Base-by-base conservation (phyloP, 192 early-diverging fungal genomes). In the Backusella australiensis region DNA sequence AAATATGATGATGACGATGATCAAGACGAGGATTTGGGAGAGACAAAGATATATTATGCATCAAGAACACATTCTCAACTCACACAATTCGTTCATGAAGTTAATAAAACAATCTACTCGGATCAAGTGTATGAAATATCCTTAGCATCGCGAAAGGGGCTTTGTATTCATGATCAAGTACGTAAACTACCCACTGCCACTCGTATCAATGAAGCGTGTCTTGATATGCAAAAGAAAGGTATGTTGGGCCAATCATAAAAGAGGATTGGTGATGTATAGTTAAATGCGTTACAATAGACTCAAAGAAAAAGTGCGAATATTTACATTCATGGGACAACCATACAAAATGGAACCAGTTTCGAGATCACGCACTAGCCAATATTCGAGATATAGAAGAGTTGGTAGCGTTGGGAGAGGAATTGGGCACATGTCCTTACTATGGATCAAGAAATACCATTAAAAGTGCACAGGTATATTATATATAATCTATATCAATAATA, bases 1-100 rank as follows among this genome's bases (percentile, higher is more conserved):
- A 29, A 19, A 11, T 56, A 36, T 1, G 32, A 71, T 4, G 69
- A 79, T 0, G 56, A 70, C 0, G 73, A 78, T 29, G 77, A 70
- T n/a, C 67, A 73, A 11, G 77, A 74, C 21, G 63, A 75, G 42
- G 67, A 23, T 68, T 34, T 67, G 44, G 66, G 34, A 23, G 70
- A 72, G n/a, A 36, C 21, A 72, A 66, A 71, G 84, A 87, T 93
- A 4, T 87, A 86, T 53, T 94, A 91, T 78, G 88, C 90, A 17
- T 93, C 91, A 21, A 88, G 92, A 46, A 94, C 95, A 17, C 97
- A 99, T 80, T 97, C 96, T 5, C 97, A 99, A 82, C 81, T 99
- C 17, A 84, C 90, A 29, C 97, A 99, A 78, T 96, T 99, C 77
- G 81, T 97, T 0, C 81, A 86, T 74, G 96, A 99, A 80, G 75